These are phyloP conservation scores for Solanum chilense DNA, from an alignment of 257 asterid genomes.

Conservation along the genomic window DNA sequence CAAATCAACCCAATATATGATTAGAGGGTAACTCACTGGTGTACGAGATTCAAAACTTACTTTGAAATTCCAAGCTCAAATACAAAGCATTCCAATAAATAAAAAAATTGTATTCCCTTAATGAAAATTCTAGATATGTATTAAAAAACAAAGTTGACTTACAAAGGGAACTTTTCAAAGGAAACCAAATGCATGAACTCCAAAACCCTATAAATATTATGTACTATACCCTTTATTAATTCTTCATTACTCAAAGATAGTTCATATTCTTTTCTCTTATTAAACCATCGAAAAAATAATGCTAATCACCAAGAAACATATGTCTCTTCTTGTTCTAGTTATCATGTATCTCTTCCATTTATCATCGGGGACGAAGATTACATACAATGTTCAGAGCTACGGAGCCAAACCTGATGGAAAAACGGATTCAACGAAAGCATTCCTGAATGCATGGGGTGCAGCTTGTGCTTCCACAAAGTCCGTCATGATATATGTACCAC, in stretches of 20 bases:
- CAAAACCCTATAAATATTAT: background rate
- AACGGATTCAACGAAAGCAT: background rate
- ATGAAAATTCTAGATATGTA: background rate
- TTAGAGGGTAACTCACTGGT: background rate
- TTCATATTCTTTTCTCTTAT: background rate
- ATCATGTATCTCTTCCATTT: background rate
- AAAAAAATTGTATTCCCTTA: too few relatives aligned
- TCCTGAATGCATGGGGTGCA: slow-evolving; percentile 4
- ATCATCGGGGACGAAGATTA: background rate
- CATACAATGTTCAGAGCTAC: background rate
- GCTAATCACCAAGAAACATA: background rate
- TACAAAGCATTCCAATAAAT: background rate
- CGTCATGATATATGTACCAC: slow-evolving; percentile 4
- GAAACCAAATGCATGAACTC: background rate
- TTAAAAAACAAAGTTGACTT: background rate
- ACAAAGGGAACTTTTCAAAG: background rate
- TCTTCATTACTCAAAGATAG: background rate
- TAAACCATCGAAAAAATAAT: background rate
- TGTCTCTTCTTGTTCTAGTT: background rate
- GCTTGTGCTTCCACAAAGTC: slow-evolving; percentile 6
- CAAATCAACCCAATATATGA: background rate
- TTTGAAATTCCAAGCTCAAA: background rate
- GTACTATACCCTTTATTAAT: background rate
- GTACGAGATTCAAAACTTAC: background rate
- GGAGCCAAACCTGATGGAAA: slow-evolving; percentile 7